Evolutionary conservation across 2,329 filamentous ascomycete species (phyloP), one percentile per base, ranked within the genome.

Genomic region (Zasmidium cellare): DNA sequence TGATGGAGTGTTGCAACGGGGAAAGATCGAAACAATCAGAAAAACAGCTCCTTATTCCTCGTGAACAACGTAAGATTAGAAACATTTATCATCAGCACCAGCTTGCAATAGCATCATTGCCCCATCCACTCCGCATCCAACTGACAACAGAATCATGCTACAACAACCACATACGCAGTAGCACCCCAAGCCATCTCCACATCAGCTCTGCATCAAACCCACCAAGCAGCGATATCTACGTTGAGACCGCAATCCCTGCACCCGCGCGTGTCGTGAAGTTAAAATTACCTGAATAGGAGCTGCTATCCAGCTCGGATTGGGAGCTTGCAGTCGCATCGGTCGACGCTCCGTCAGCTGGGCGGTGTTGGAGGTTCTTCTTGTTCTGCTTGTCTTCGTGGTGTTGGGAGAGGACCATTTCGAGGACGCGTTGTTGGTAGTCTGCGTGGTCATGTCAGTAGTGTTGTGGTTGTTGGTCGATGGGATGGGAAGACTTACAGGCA

Each of bases 401-500:
- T n/a, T 41, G 35, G 7, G 35, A 41, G 16, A 41, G 35, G 16
- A 41, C 35, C 35, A 41, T 41, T n/a, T 41, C 35, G 5, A 41
- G 35, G 35, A 41, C 35, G 35, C 35, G 35, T 41, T 41, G 35
- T 41, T 41, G 35, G 35, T 41, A 41, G n/a, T 41, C 35, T 41
- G 16, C 16, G n/a, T n/a, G n/a, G n/a, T n/a, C n/a, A n/a, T n/a
- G n/a, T n/a, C n/a, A n/a, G n/a, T n/a, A n/a, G n/a, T n/a, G n/a
- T n/a, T n/a, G n/a, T n/a, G n/a, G n/a, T n/a, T n/a, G n/a, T n/a
- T n/a, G n/a, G n/a, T n/a, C n/a, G n/a, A n/a, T n/a, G 16, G 35
- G 11, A 18, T 16, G 11, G 7, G n/a, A 18, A 18, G 35, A 41
- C 35, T 41, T 9, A 41, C 35, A 48, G 2, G 75, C 75, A 22